A percentile compares a stretch with the other conserved stretches of the same genome.
Conservation (phyloP, 108 stramenopile species). For the Cyclotella kingstonii region DNA sequence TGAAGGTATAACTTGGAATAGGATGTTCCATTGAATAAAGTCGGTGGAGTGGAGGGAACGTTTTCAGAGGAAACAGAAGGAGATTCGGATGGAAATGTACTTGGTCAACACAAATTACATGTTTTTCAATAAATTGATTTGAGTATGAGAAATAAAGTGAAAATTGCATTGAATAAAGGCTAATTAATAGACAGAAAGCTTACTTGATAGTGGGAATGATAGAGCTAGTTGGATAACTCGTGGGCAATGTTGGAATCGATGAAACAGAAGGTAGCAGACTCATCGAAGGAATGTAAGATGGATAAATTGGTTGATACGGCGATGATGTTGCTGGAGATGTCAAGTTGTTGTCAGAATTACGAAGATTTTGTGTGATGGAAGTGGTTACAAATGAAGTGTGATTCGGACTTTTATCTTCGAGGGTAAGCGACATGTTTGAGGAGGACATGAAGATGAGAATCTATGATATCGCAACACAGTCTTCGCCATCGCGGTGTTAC, state of each 20-base stretch:
- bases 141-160: not conserved
- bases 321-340: too few species aligned
- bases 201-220: not conserved
- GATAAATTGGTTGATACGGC: too few species aligned
- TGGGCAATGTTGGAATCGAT: not conserved
- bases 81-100: not conserved
- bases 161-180: not conserved
- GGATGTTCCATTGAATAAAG: not conserved
- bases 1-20: not conserved
- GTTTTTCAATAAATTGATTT: not conserved
- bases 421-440: too few species aligned
- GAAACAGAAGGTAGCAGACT: not conserved
- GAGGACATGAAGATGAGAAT: too few species aligned
- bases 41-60: constrained; percentile 10
- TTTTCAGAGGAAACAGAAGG: not conserved
- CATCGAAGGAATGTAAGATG: not conserved
- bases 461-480: too few species aligned
- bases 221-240: not conserved
- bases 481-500: too few species aligned
- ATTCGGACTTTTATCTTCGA: too few species aligned
- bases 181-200: not conserved
- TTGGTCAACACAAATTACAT: not conserved
- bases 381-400: too few species aligned
- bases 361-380: too few species aligned
- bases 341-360: too few species aligned